Conservation (phyloP, 2,329 filamentous ascomycete species). For the Xylaria sp. region DNA sequence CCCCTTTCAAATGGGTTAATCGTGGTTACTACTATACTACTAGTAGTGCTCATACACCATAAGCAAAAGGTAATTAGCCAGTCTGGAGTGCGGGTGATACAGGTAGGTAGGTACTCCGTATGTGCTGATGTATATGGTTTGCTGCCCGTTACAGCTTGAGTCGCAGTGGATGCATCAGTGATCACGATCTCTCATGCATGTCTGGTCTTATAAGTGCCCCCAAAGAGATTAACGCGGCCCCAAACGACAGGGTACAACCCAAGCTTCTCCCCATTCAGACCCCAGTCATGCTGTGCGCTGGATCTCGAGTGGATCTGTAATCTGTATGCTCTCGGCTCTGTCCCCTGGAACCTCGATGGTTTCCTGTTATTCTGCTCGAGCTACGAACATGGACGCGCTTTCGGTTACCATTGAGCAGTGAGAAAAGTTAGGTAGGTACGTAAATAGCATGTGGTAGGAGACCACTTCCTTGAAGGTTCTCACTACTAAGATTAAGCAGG, state of each 20-base stretch:
- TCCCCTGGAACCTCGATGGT: neutral
- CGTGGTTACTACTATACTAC: neutral
- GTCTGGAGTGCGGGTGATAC: neutral
- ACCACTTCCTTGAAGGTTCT: neutral
- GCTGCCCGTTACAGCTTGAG: neutral
- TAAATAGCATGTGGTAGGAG: neutral
- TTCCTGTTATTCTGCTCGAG: neutral
- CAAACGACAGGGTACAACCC: slow-evolving; percentile 31
- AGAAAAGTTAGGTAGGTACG: neutral
- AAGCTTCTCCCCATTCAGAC: slow-evolving; percentile 21
- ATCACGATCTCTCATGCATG: slow-evolving; percentile 46
- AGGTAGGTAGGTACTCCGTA: neutral
- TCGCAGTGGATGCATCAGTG: slow-evolving; percentile 33
- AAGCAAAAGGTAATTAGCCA: neutral
- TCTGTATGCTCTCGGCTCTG: neutral
- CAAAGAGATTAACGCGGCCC: slow-evolving; percentile 39
- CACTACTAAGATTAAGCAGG: too few species aligned
- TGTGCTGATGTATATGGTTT: neutral
- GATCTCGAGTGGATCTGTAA: neutral
- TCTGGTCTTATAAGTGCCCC: slow-evolving; percentile 37
- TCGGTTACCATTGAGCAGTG: neutral
- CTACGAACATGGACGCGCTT: too few species aligned
- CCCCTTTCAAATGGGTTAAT: neutral
- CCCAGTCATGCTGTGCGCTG: slow-evolving; percentile 8
- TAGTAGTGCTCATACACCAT: neutral